A percentile compares a stretch with the other conserved stretches of the same genome.
Evolutionary conservation across 1,139 yeast genomes (phyloP).

Genomic region (Keqinozyma sinolaborantium): DNA sequence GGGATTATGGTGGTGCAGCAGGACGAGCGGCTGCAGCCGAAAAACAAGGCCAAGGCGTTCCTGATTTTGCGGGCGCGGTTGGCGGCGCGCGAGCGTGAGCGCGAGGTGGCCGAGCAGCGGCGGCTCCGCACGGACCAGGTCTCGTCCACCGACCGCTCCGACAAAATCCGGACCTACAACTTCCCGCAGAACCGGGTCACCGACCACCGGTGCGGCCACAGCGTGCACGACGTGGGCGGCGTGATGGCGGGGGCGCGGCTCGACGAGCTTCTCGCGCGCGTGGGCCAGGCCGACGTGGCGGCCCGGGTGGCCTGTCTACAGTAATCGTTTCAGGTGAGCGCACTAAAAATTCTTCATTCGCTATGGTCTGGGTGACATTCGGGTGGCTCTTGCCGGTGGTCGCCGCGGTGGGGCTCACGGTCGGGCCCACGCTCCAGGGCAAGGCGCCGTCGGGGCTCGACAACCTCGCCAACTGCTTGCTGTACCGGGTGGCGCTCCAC

Average conservation of each 20-base stretch:
- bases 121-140: conserved; percentile 79
- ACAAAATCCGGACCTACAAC: conserved; percentile 90
- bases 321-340: no score
- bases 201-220: conserved; percentile 85
- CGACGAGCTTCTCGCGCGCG: no score
- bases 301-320: no score
- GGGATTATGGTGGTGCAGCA: conserved; percentile 90
- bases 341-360: no score
- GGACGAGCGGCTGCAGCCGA: conserved; percentile 93
- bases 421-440: conserved; percentile 5
- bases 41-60: conserved; percentile 93
- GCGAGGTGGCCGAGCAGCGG: conserved; percentile 62
- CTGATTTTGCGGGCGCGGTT: conserved; percentile 75
- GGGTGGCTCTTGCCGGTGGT: no score
- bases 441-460: conserved; percentile 14
- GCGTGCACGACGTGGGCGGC: conserved; percentile 76
- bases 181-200: conserved; percentile 90
- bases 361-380: no score
- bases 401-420: neutral
- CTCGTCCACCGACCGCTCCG: conserved; percentile 83
- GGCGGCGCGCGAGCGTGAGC: conserved; percentile 74
- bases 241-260: conserved; percentile 71
- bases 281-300: no score
- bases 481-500: conserved; percentile 33
- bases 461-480: conserved; percentile 34